A percentile compares a stretch with the other conserved stretches of the same genome.
Conservation (phyloP, 1,284 basidiomycete species). For the Malassezia nana region DNA sequence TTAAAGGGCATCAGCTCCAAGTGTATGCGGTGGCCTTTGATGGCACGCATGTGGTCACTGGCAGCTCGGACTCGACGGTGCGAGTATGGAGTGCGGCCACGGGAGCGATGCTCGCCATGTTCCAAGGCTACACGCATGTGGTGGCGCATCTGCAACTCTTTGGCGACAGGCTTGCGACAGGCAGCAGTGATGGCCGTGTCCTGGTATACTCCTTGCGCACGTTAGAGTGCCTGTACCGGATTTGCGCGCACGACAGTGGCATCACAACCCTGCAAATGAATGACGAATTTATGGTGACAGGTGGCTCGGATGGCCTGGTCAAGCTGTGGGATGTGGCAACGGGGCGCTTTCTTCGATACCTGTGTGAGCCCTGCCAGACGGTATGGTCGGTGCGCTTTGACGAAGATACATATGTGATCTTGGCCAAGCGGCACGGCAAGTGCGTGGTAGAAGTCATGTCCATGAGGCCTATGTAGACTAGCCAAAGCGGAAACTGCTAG, state of each 20-base stretch:
- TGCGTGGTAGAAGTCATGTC: constrained; percentile 72
- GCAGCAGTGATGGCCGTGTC: constrained; percentile 84
- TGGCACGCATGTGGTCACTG: constrained; percentile 71
- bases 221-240: constrained; percentile 51
- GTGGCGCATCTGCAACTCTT: constrained; percentile 86
- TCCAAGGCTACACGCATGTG: constrained; percentile 86
- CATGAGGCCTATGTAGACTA: constrained; percentile 20
- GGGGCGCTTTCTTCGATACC: constrained; percentile 37
- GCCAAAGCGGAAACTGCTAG: constrained; percentile 13
- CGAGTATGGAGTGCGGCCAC: constrained; percentile 52
- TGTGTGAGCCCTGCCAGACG: constrained; percentile 54
- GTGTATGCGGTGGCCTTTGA: constrained; percentile 91
- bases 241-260: constrained; percentile 66
- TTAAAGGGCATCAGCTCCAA: constrained; percentile 80
- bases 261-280: constrained; percentile 86
- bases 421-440: constrained; percentile 71
- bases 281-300: constrained; percentile 52
- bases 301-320: constrained; percentile 83
- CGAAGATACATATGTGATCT: constrained; percentile 67
- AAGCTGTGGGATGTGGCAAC: constrained; percentile 61
- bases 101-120: constrained; percentile 70
- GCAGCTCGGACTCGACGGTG: constrained; percentile 56
- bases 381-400: constrained; percentile 80
- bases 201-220: constrained; percentile 72
- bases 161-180: constrained; percentile 65